phyloP scores from a whole-genome alignment of 352 stramenopile species.

The Phytophthora meadii region DNA sequence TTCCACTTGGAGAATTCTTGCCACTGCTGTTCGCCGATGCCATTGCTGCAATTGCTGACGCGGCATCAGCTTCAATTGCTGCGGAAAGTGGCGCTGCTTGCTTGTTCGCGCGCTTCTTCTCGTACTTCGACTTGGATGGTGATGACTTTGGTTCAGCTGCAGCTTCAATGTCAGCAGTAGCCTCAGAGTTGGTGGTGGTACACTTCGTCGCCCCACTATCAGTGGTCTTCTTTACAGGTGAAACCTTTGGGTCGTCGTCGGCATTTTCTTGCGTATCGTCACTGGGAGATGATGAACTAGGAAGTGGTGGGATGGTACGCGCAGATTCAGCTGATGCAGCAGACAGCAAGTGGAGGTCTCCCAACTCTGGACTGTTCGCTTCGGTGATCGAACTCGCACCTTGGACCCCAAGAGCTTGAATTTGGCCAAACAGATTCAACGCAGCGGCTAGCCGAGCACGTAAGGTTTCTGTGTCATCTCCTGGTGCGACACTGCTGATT shows the following conservation, averaged over 20 bases:
- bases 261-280: constrained; percentile 11
- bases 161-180: constrained; percentile 7
- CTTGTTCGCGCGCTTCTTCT: constrained; percentile 35
- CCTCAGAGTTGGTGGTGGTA: constrained; percentile 3
- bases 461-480: constrained; percentile 21
- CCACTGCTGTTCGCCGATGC: constrained; percentile 25
- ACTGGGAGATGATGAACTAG: constrained; percentile 15
- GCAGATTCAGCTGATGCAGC: constrained; percentile 22
- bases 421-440: constrained; percentile 33
- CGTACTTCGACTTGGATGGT: constrained; percentile 24
- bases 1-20: constrained; percentile 26
- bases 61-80: constrained; percentile 30
- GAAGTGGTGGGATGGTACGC: constrained; percentile 10
- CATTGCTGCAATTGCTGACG: constrained; percentile 31
- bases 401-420: constrained; percentile 36
- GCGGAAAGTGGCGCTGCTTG: constrained; percentile 26
- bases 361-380: constrained; percentile 14
- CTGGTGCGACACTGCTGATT: constrained; percentile 22
- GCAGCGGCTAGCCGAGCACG: constrained; percentile 26
- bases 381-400: constrained; percentile 22
- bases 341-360: constrained; percentile 35
- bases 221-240: constrained; percentile 4
- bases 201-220: constrained; percentile 4
- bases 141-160: constrained; percentile 28
- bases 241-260: constrained; percentile 5